These are phyloP conservation scores for Apophysomyces variabilis DNA, from an alignment of 371 early-diverging fungal genomes.

Conservation along the genomic window DNA sequence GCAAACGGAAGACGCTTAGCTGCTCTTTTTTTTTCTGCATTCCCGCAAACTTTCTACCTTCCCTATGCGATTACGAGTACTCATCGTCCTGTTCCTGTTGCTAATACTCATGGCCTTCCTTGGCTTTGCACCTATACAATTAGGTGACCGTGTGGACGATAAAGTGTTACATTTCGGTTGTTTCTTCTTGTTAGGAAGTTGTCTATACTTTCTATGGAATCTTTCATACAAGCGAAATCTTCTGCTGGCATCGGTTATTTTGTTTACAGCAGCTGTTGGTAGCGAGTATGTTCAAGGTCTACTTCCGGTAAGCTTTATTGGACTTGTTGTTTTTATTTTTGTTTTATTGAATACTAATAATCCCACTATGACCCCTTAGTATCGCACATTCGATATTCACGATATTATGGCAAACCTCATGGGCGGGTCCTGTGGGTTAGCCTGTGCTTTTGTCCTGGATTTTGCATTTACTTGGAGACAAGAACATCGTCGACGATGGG, in stretches of 20 bases:
- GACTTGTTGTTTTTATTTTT: background rate
- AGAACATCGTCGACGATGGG: slow-evolving; percentile 41
- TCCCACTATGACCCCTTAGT: slow-evolving; percentile 21
- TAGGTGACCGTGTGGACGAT: slow-evolving; percentile 43
- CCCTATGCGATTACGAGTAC: slow-evolving; percentile 40
- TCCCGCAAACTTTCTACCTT: no score
- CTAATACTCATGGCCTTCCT: slow-evolving; percentile 45
- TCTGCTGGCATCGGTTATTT: slow-evolving; percentile 26
- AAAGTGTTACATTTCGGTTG: slow-evolving; percentile 46
- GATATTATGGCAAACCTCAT: slow-evolving; percentile 52
- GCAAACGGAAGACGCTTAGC: no score
- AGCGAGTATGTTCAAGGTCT: slow-evolving; percentile 54
- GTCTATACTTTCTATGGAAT: slow-evolving; percentile 52
- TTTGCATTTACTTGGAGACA: slow-evolving; percentile 28
- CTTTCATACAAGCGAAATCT: slow-evolving; percentile 45
- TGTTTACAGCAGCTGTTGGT: slow-evolving; percentile 33
- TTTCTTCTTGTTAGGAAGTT: slow-evolving; percentile 39
- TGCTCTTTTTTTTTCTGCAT: no score
- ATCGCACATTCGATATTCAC: slow-evolving; percentile 50
- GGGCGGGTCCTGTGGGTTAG: slow-evolving; percentile 41
- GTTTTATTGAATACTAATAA: no score
- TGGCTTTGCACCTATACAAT: slow-evolving; percentile 51
- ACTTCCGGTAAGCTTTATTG: slow-evolving; percentile 38
- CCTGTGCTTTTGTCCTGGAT: slow-evolving; percentile 30
- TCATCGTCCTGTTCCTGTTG: slow-evolving; percentile 38